Evolutionary conservation across 1,284 basidiomycete genomes (phyloP), one percentile per base, ranked within the genome.

Genomic region (Ganoderma boninense): DNA sequence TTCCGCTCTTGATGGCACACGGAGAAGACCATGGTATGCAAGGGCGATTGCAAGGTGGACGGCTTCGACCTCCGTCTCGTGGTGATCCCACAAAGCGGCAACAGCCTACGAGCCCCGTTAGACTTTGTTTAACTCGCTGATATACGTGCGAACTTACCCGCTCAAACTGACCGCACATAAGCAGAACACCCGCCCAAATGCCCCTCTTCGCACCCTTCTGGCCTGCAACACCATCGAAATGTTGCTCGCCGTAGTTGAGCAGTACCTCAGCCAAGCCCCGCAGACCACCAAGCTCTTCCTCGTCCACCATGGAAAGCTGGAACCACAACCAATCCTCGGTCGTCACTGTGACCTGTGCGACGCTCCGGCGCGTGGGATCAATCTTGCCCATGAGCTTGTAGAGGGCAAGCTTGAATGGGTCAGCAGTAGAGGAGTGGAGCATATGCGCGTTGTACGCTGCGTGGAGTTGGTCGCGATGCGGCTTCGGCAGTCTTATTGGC

Each of bases 261-360:
- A 99, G 85, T 65, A 96, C 91, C 66, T 93, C 90, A 0, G 91
- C 91, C 2, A 99, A 85, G 44, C 94, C 93, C 42, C 91, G 87
- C 38, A 99, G 86, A 20, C 95, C 95, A 68, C 93, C 90, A 70
- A 92, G 90, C 72, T 92, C 92, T 46, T 92, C 91, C 74, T 94
- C 94, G 73, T 93, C 92, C 20, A 91, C 91, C 93, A 99, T 93
- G 20, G 91, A 88, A 23, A 99, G 88, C 84, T 99, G 97, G 84
- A 98, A 91, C 97, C 97, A 99, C 46, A 99, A 86, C 97, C 98
- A 99, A 81, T 99, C 97, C 79, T 99, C 97, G 4, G 96, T 97
- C 8, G 95, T 97, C 20, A 90, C 88, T 0, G 96, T 98, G 6
- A 99, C 95, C 62, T 93, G 89, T 11, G 90, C 88, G 1, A 97